Evolutionary conservation across 2,329 filamentous ascomycete genomes (phyloP).

Genomic region (Nemania serpens): DNA sequence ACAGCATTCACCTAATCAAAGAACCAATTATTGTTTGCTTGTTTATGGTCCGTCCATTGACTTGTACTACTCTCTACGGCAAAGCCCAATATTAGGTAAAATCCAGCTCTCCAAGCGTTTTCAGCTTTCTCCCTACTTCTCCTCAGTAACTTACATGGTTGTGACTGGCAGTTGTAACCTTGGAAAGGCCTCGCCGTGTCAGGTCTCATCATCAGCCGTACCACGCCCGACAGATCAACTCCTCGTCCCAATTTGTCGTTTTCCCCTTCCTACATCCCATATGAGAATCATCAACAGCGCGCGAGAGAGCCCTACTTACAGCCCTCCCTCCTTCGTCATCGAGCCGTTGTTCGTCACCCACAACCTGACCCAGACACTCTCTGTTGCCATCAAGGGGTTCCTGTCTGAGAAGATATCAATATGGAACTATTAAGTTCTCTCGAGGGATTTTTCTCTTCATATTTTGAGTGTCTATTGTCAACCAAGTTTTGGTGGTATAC

Average conservation of each 20-base stretch:
- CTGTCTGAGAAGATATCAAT: conserved; percentile 3
- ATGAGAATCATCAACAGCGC: not conserved
- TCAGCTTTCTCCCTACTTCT: not conserved
- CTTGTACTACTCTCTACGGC: no score
- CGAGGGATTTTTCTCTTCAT: conserved; percentile 30
- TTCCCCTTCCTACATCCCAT: not conserved
- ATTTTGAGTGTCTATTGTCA: conserved; percentile 48
- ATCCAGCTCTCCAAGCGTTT: no score
- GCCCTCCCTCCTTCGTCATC: not conserved
- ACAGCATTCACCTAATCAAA: not conserved
- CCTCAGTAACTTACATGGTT: no score
- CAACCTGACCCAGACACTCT: not conserved
- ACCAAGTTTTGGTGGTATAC: conserved; percentile 52
- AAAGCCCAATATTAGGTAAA: no score
- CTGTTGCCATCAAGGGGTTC: not conserved
- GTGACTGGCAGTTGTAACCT: no score
- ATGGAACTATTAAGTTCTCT: conserved; percentile 32
- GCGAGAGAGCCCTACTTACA: not conserved
- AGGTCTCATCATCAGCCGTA: no score
- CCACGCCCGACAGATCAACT: not conserved
- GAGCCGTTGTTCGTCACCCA: not conserved
- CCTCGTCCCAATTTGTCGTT: not conserved
- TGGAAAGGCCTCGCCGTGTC: no score
- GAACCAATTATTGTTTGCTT: conserved; percentile 3
- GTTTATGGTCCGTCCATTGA: not conserved